phyloP scores from a whole-genome alignment of 805 yeast genomes.

The Candida tibetensis region DNA sequence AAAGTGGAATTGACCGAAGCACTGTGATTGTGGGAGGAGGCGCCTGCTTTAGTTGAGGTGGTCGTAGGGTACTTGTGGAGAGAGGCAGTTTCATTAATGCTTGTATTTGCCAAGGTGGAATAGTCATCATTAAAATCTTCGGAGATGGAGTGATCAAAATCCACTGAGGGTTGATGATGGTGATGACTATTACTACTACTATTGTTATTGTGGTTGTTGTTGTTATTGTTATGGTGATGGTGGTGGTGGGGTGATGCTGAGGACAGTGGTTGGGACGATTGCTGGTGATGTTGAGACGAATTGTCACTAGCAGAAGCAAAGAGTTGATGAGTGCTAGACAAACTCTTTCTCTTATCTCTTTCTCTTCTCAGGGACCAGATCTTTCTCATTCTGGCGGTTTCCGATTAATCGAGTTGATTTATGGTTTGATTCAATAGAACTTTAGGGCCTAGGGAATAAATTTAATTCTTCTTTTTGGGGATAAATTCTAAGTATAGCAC shows the following conservation, averaged over 20 bases:
- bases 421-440: constrained; percentile 1
- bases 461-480: too few relatives aligned
- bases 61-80: constrained; percentile 1
- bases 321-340: constrained; percentile 10
- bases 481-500: too few relatives aligned
- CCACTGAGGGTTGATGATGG: background rate
- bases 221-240: constrained; percentile 1
- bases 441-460: too few relatives aligned
- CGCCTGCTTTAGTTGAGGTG: background rate
- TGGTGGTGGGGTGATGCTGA: constrained; percentile 3
- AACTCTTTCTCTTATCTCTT: constrained; percentile 24
- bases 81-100: constrained; percentile 4
- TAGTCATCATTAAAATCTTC: constrained; percentile 11
- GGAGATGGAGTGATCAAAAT: constrained; percentile 2
- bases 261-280: background rate
- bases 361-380: constrained; percentile 28
- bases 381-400: constrained; percentile 21
- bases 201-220: constrained; percentile 3
- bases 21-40: constrained; percentile 3
- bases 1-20: constrained; percentile 6
- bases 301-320: background rate
- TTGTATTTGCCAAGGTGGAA: constrained; percentile 9
- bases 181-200: too few relatives aligned
- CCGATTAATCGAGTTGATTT: too few relatives aligned
- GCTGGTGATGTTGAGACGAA: background rate